Conservation (phyloP, 768 basidiomycete species). For the Steccherinum ochraceum region DNA sequence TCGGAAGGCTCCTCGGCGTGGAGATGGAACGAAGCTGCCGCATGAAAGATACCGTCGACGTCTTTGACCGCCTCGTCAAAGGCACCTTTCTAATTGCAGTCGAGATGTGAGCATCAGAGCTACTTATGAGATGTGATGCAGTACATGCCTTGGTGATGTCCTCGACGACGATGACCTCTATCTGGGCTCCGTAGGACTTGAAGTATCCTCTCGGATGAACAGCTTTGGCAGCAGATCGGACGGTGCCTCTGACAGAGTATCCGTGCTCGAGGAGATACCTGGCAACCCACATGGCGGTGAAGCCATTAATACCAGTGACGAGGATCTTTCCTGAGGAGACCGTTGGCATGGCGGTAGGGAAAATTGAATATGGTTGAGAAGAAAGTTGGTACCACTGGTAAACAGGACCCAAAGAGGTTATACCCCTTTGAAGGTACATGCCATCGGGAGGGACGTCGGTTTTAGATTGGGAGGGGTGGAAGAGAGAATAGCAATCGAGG, state of each 20-base stretch:
- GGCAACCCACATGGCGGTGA: slow-evolving; percentile 55
- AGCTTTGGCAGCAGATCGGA: slow-evolving; percentile 55
- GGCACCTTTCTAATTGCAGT: slow-evolving; percentile 44
- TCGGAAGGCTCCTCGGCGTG: slow-evolving; percentile 34
- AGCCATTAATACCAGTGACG: slow-evolving; percentile 58
- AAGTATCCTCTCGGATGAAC: slow-evolving; percentile 48
- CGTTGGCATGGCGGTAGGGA: slow-evolving; percentile 36
- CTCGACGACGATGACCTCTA: slow-evolving; percentile 59
- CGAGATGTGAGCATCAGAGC: not conserved
- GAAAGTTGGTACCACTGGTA: too few species aligned
- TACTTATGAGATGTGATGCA: not conserved
- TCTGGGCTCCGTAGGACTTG: slow-evolving; percentile 42
- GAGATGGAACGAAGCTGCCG: slow-evolving; percentile 30
- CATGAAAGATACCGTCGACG: slow-evolving; percentile 67
- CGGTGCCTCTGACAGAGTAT: slow-evolving; percentile 58
- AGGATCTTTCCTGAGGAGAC: slow-evolving; percentile 34
- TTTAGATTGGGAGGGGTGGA: too few species aligned
- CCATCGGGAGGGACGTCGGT: too few species aligned
- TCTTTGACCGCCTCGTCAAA: slow-evolving; percentile 79
- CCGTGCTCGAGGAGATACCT: slow-evolving; percentile 51
- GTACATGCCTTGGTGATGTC: slow-evolving; percentile 51
- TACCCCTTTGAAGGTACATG: too few species aligned
- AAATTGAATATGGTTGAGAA: too few species aligned
- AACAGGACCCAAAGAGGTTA: too few species aligned
- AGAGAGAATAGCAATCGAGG: too few species aligned